These are phyloP conservation scores for Eimeria sp. DNA, from an alignment of 169 alveolate species.

Conservation along the genomic window DNA sequence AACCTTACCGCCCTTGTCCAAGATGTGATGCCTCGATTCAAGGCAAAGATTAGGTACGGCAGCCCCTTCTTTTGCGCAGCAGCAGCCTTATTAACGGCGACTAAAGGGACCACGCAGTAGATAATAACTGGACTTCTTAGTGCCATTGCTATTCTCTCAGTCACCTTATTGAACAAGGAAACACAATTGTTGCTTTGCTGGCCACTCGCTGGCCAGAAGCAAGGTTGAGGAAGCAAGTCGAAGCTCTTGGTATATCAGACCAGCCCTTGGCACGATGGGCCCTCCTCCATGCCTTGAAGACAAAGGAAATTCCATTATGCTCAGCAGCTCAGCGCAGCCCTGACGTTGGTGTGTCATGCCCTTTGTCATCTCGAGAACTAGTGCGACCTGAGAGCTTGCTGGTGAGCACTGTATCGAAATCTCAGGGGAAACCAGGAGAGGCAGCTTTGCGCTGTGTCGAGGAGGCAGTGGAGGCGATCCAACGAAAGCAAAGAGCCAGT, in stretches of 20 bases:
- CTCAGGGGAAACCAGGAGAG: neutral
- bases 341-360: neutral
- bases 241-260: conserved; percentile 48
- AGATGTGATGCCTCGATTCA: conserved; percentile 33
- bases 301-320: neutral
- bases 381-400: neutral
- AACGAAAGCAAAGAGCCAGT: neutral
- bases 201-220: conserved; percentile 74
- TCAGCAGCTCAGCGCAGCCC: conserved; percentile 3
- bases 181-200: conserved; percentile 63
- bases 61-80: neutral
- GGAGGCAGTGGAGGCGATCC: neutral
- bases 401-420: neutral
- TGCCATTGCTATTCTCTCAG: conserved; percentile 22
- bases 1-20: conserved; percentile 41
- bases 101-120: neutral
- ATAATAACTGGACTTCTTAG: neutral
- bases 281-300: conserved; percentile 46
- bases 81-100: neutral
- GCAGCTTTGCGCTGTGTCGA: neutral
- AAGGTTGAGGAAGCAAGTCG: conserved; percentile 29
- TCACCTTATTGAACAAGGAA: conserved; percentile 51
- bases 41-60: conserved; percentile 28
- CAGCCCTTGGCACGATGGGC: conserved; percentile 71
- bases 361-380: neutral